Base-by-base conservation (phyloP, 192 early-diverging fungal species). In the Spizellomyces sp. region DNA sequence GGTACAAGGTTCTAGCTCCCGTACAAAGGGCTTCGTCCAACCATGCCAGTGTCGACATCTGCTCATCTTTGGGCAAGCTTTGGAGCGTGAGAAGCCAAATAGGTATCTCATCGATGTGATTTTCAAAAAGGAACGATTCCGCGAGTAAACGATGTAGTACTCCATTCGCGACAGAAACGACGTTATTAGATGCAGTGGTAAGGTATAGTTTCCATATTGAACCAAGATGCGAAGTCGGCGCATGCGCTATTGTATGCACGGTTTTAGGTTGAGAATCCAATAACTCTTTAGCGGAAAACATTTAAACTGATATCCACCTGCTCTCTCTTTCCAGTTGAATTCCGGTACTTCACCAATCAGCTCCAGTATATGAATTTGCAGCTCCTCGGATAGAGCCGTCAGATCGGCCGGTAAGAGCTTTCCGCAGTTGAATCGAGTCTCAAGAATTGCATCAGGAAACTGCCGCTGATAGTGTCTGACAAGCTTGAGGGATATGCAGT, bases 401-500 rank as follows among this genome's bases (percentile, higher is more conserved):
- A 92, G 75, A 69, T 93, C 84, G 1, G 77, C 72, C 7, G 91
- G 90, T 44, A 94, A 82, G 36, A 94, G 77, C 63, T 90, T 92
- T 47, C 87, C 88, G 48, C 87, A 77, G 73, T 94, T 90, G 59
- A 94, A 90, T 45, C 88, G 83, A 22, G 87, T 80, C 63, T 94
- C 90, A 44, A 81, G 77, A n/a, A 92, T 73, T 5, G 83, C 66
- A 19, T 88, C 83, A 0, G 92, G 89, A 10, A 91, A 77, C 57
- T 83, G 83, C 27, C 79, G 81, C 62, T 92, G 87, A 68, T 92
- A 94, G 44, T 86, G 84, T 45, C 83, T 76, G 44, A 94, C 80
- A 10, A 94, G 71, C 27, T 36, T 36, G 27, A 36, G 27, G 0
- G 27, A 36, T 36, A 36, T 36, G 27, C 69, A 70, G n/a, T 70